These are phyloP conservation scores for Plantago rigida DNA, from an alignment of 305 asterid genomes.

Conservation along the genomic window DNA sequence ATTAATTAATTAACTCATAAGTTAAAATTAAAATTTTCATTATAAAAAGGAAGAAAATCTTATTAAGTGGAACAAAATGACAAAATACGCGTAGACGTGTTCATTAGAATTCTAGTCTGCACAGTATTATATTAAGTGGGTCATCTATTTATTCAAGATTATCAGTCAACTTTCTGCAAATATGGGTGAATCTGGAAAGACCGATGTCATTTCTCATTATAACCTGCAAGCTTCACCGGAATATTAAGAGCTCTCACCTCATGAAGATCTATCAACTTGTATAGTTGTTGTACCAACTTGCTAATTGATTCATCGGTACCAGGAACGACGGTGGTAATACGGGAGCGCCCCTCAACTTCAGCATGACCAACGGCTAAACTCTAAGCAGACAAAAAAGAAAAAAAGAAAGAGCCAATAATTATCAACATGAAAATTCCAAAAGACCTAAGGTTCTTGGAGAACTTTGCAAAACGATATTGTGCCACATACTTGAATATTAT, in stretches of 20 bases:
- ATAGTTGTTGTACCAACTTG: conserved; percentile 73
- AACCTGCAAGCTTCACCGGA: not conserved
- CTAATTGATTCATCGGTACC: conserved; percentile 80
- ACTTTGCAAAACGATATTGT: conserved; percentile 11
- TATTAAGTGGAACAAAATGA: no score
- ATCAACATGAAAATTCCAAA: conserved; percentile 11
- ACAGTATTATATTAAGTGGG: not conserved
- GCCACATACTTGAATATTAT: conserved; percentile 72
- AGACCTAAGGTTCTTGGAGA: conserved; percentile 6
- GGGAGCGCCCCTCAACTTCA: conserved; percentile 85
- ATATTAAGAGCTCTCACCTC: conserved; percentile 48
- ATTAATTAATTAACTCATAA: no score
- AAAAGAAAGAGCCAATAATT: not conserved
- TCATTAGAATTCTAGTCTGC: no score
- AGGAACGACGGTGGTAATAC: conserved; percentile 93
- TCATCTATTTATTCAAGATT: conserved; percentile 10
- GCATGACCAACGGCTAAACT: conserved; percentile 98
- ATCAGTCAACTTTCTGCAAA: not conserved
- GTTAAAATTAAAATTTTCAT: no score
- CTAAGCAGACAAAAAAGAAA: conserved; percentile 32
- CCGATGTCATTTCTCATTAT: conserved; percentile 8
- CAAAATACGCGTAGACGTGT: no score
- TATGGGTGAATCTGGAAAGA: not conserved
- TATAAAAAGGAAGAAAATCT: no score
- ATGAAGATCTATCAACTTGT: conserved; percentile 78